Evolutionary conservation across 129 eudicot genomes (phyloP).

Genomic region (Apium graveolens): DNA sequence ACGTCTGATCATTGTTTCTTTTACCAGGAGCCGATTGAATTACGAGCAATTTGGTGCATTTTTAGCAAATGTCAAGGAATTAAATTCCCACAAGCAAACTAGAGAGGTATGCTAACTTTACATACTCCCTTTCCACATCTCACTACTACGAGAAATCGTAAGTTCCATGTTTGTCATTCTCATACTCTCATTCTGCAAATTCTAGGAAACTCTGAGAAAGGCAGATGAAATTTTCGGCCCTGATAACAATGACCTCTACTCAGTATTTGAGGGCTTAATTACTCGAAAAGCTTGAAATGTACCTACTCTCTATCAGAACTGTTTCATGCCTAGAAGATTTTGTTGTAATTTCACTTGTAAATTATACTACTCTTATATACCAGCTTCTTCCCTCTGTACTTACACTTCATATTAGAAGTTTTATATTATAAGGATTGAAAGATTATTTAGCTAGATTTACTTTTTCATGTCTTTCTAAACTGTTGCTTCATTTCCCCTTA

Average conservation of each 20-base stretch:
- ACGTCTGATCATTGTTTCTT: conserved; percentile 12
- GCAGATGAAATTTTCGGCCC: conserved; percentile 92
- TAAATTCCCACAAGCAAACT: conserved; percentile 91
- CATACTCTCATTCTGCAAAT: conserved; percentile 7
- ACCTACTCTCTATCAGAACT: background rate
- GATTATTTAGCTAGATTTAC: background rate
- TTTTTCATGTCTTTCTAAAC: background rate
- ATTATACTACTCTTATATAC: background rate
- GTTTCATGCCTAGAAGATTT: background rate
- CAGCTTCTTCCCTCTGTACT: background rate
- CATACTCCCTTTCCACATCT: background rate
- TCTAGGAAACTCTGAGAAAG: conserved; percentile 69
- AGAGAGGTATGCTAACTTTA: conserved; percentile 52
- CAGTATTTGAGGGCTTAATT: conserved; percentile 72
- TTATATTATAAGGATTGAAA: background rate
- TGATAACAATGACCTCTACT: conserved; percentile 82
- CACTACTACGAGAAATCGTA: background rate
- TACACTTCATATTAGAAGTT: background rate
- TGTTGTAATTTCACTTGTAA: conserved; percentile 8
- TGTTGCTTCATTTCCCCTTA: background rate
- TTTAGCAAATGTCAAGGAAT: conserved; percentile 86
- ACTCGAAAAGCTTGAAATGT: conserved; percentile 33
- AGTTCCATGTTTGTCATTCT: background rate
- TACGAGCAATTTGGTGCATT: conserved; percentile 95
- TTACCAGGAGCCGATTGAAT: conserved; percentile 72